Conservation (phyloP, 2,329 filamentous ascomycete genomes). For the Rhynchosporium secalis region DNA sequence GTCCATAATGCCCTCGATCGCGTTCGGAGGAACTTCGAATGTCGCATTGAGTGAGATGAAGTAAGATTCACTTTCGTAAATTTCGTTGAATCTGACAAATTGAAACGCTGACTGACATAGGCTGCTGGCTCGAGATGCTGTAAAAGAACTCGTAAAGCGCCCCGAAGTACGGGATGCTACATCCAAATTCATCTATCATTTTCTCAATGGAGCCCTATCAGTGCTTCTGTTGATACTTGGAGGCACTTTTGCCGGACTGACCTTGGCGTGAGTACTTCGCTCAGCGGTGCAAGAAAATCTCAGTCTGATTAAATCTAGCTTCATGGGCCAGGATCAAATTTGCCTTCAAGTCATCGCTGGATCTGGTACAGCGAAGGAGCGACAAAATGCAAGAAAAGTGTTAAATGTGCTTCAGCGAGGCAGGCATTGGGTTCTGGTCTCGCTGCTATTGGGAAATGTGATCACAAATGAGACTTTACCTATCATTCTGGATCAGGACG, state of each 20-base stretch:
- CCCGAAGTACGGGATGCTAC: constrained; percentile 15
- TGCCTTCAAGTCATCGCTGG: constrained; percentile 89
- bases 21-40: constrained; percentile 8
- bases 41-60: constrained; percentile 16
- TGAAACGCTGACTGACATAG: constrained; percentile 7
- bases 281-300: not conserved
- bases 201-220: constrained; percentile 22
- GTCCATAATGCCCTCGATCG: constrained; percentile 10
- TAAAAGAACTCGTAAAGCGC: constrained; percentile 11
- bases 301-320: constrained; percentile 25
- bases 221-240: constrained; percentile 58
- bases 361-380: constrained; percentile 77
- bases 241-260: constrained; percentile 89
- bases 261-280: constrained; percentile 64
- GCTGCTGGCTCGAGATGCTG: constrained; percentile 17
- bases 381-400: constrained; percentile 78
- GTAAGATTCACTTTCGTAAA: constrained; percentile 1
- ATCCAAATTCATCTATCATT: constrained; percentile 16
- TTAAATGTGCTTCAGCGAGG: constrained; percentile 76
- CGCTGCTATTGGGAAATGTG: constrained; percentile 87
- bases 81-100: not conserved
- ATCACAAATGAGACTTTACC: constrained; percentile 95
- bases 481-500: constrained; percentile 86
- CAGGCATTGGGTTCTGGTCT: constrained; percentile 97
- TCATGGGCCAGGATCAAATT: constrained; percentile 74